Percentiles rank a stretch among this genome's conserved stretches.
Evolutionary conservation across 495 filamentous ascomycete species (phyloP).

Genomic region (Filosporella fistucella): DNA sequence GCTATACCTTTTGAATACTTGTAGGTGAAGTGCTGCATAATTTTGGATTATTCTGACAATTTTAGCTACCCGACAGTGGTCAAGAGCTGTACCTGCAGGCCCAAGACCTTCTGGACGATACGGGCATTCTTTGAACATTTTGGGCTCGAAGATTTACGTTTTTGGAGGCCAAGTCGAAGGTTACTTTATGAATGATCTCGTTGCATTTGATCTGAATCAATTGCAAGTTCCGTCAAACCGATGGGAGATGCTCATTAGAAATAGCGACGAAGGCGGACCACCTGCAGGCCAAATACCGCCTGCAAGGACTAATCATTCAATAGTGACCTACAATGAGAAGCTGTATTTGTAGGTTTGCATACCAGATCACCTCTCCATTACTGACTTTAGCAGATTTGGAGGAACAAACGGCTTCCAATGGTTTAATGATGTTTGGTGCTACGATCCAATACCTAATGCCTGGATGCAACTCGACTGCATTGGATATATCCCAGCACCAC

Average conservation of each 20-base stretch:
- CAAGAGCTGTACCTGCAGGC: conserved; percentile 79
- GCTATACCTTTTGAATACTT: conserved; percentile 94
- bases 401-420: conserved; percentile 90
- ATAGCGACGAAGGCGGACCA: conserved; percentile 63
- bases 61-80: conserved; percentile 95
- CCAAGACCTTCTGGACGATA: conserved; percentile 85
- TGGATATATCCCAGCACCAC: conserved; percentile 87
- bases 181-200: conserved; percentile 96
- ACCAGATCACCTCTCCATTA: not conserved
- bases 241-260: conserved; percentile 87
- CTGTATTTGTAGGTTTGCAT: conserved; percentile 73
- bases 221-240: conserved; percentile 81
- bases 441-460: conserved; percentile 72
- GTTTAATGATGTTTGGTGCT: conserved; percentile 99
- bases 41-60: conserved; percentile 9
- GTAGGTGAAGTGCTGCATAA: conserved; percentile 46
- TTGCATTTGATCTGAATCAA: conserved; percentile 93
- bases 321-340: conserved; percentile 89
- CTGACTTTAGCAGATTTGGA: conserved; percentile 63
- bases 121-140: conserved; percentile 91
- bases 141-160: conserved; percentile 93
- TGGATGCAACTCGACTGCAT: conserved; percentile 94
- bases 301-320: conserved; percentile 89
- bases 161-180: conserved; percentile 98
- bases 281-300: conserved; percentile 71